phyloP scores from a whole-genome alignment of 768 basidiomycete genomes.

The Cyclocybe cylindracea region DNA sequence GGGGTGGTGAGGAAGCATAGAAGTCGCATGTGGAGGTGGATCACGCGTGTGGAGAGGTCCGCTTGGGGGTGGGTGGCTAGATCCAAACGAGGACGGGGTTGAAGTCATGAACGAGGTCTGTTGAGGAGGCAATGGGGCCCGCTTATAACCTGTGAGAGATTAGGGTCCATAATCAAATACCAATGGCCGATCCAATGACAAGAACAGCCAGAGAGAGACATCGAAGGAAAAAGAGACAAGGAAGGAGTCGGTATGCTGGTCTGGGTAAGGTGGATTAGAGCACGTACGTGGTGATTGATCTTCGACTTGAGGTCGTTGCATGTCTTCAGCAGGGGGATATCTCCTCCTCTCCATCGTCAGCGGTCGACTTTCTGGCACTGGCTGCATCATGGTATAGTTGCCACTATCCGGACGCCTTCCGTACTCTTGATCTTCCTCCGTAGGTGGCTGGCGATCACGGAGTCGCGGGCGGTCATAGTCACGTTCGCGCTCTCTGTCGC shows the following conservation, averaged over 20 bases:
- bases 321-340: background rate
- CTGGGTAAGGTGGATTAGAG: conserved; percentile 15
- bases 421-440: background rate
- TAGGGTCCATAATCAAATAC: background rate
- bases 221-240: conserved; percentile 11
- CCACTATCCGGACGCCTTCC: conserved; percentile 1
- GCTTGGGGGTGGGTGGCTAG: background rate
- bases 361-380: background rate
- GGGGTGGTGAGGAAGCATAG: background rate
- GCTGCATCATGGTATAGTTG: background rate
- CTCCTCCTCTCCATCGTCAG: conserved; percentile 1
- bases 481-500: background rate
- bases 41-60: conserved; percentile 6
- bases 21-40: conserved; percentile 6
- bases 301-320: conserved; percentile 13
- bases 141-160: conserved; percentile 33
- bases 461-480: background rate
- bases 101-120: conserved; percentile 29
- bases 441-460: background rate
- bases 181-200: background rate
- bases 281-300: conserved; percentile 34
- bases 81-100: too few species aligned
- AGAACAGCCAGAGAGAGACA: conserved; percentile 5
- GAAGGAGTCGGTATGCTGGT: conserved; percentile 17
- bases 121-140: conserved; percentile 49